A percentile compares a stretch with the other conserved stretches of the same genome.
phyloP scores from a whole-genome alignment of 192 early-diverging fungal genomes.

The Lobulomyces angularis region DNA sequence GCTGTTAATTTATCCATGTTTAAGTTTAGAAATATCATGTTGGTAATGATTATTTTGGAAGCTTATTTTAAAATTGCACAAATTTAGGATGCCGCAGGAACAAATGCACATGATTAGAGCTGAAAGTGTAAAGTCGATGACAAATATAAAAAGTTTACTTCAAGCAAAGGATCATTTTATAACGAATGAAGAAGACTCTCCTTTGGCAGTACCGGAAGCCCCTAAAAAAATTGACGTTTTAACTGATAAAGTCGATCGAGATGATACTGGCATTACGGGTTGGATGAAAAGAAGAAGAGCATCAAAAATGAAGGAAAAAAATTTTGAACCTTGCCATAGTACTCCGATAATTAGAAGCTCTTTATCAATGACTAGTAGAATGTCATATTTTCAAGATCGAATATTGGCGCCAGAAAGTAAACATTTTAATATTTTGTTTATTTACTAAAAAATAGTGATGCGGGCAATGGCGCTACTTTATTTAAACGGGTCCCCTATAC shows the following conservation, averaged over 20 bases:
- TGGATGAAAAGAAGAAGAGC: no score
- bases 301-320: slow-evolving; percentile 9
- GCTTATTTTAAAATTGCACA: neutral
- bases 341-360: slow-evolving; percentile 18
- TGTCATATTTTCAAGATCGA: slow-evolving; percentile 72
- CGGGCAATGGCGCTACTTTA: slow-evolving; percentile 70
- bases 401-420: slow-evolving; percentile 62
- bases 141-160: slow-evolving; percentile 21
- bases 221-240: slow-evolving; percentile 34
- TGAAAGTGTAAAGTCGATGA: slow-evolving; percentile 34
- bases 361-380: slow-evolving; percentile 34
- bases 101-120: slow-evolving; percentile 47
- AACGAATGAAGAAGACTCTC: slow-evolving; percentile 52
- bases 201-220: slow-evolving; percentile 38
- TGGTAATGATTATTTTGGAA: slow-evolving; percentile 37
- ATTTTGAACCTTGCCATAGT: neutral
- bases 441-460: slow-evolving; percentile 24
- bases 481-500: slow-evolving; percentile 62
- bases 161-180: slow-evolving; percentile 55
- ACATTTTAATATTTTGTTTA: slow-evolving; percentile 32
- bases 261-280: slow-evolving; percentile 26
- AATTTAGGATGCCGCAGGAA: slow-evolving; percentile 45
- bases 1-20: slow-evolving; percentile 77
- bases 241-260: slow-evolving; percentile 27
- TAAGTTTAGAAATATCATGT: slow-evolving; percentile 81